Conservation (phyloP, 139 green algal genomes). For the Diplosphaera chodatii region DNA sequence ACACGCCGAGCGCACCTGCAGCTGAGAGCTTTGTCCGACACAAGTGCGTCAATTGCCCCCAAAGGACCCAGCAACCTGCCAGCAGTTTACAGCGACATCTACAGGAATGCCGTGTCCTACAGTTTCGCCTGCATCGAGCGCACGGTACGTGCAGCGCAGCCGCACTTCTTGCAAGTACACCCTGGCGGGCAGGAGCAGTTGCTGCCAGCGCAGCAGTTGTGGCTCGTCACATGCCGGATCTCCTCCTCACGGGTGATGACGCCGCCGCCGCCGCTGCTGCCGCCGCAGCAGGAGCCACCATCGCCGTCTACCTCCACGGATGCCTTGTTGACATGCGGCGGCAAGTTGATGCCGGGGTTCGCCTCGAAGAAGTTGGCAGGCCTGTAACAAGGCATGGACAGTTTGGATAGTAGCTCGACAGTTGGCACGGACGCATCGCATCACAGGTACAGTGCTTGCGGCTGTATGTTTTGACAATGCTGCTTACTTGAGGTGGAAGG, state of each 20-base stretch:
- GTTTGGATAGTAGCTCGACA: too few species aligned
- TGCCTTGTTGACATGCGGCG: slow-evolving; percentile 34
- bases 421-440: too few species aligned
- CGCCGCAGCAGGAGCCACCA: not conserved
- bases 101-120: too few species aligned
- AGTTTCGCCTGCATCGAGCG: not conserved
- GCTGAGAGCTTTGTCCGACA: too few species aligned
- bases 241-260: not conserved
- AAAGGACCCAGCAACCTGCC: too few species aligned
- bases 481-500: not conserved
- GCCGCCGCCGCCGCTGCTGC: too few species aligned
- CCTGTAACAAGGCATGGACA: too few species aligned
- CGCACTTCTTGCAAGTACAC: not conserved
- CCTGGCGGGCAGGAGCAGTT: not conserved
- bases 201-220: not conserved
- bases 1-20: too few species aligned
- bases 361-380: slow-evolving; percentile 46
- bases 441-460: too few species aligned
- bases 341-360: slow-evolving; percentile 76
- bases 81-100: too few species aligned
- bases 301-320: slow-evolving; percentile 17
- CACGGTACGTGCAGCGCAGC: not conserved
- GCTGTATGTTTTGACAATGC: too few species aligned
- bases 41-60: too few species aligned
- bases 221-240: not conserved